Evolutionary conservation across 2,329 filamentous ascomycete species (phyloP), one percentile per base, ranked within the genome.

Genomic region (Colletotrichum sp.): DNA sequence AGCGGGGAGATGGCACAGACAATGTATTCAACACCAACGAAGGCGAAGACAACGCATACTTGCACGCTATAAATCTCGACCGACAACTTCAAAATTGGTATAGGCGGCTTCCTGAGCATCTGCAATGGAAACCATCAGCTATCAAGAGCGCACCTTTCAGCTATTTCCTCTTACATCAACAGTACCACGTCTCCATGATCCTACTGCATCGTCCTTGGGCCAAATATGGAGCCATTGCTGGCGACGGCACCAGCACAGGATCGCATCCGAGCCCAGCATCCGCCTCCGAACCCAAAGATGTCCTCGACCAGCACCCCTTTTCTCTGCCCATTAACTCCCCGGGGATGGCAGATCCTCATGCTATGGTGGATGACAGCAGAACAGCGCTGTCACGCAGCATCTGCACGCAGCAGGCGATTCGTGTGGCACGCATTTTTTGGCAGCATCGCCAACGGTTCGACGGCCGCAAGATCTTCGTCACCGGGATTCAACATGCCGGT

Each of bases 51-150:
- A 86, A 85, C 69, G 87, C 86, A 7, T 90, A 90, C 71, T 82
- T 88, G 3, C 86, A 87, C 43, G 87, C 89, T 78, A 85, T 89
- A 71, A 86, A 87, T 15, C 83, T 90, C 3, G 88, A 91, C 76
- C 86, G 88, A 7, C 88, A 90, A 71, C 86, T 91, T 36, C 88
- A 89, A 77, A 88, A 86, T 75, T 91, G 89, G 89, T 89, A 91
- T 76, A 84, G 87, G 10, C 83, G 88, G 10, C 82, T 91, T 6
- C 89, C 89, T 0, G 88, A 88, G 10, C 83, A 87, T 65, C 84
- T 83, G 79, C 85, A 79, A 28, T 92, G 81, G 89, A 89, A 85
- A 80, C 88, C 82, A 79, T 86, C 81, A 82, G 91, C 83, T 84
- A 89, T 82, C 84, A 89, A 86, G 82, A 85, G 79, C 71, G 91